Conservation (phyloP, 768 basidiomycete species). For the Trametes cubensis region DNA sequence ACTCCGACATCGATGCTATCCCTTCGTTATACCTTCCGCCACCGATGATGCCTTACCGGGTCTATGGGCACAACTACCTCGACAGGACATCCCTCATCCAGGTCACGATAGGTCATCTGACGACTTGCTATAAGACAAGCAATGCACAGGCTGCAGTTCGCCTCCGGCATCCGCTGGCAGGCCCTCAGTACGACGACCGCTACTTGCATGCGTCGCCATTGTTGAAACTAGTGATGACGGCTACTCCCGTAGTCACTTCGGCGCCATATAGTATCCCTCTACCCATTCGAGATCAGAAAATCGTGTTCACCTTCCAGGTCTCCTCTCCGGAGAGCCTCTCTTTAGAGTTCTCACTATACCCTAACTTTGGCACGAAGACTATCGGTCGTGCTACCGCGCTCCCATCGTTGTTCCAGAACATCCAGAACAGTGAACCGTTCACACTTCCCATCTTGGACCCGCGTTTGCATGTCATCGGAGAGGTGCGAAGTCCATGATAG, state of each 20-base stretch:
- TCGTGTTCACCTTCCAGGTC: constrained; percentile 87
- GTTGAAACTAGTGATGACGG: constrained; percentile 94
- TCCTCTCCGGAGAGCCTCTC: constrained; percentile 70
- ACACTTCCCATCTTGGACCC: constrained; percentile 87
- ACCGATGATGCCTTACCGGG: constrained; percentile 96
- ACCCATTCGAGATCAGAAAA: constrained; percentile 70
- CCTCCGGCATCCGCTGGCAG: constrained; percentile 74
- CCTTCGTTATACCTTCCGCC: constrained; percentile 95
- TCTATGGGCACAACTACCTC: constrained; percentile 96
- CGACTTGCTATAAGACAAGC: constrained; percentile 39
- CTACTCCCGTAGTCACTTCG: constrained; percentile 78
- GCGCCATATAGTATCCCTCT: constrained; percentile 91
- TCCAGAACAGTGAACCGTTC: constrained; percentile 56
- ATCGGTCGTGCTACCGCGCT: constrained; percentile 91
- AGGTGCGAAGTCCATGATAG: constrained; percentile 53
- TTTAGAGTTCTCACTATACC: constrained; percentile 93
- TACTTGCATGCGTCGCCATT: constrained; percentile 75
- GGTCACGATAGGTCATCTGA: constrained; percentile 74
- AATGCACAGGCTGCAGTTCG: constrained; percentile 55
- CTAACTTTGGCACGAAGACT: constrained; percentile 95
- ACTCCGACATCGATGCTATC: constrained; percentile 87
- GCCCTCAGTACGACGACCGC: constrained; percentile 66
- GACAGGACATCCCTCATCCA: constrained; percentile 86
- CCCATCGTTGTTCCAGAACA: constrained; percentile 66
- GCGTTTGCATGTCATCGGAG: constrained; percentile 90